phyloP scores from a whole-genome alignment of 768 basidiomycete genomes.

The Xerocomus brunneocitrinus region DNA sequence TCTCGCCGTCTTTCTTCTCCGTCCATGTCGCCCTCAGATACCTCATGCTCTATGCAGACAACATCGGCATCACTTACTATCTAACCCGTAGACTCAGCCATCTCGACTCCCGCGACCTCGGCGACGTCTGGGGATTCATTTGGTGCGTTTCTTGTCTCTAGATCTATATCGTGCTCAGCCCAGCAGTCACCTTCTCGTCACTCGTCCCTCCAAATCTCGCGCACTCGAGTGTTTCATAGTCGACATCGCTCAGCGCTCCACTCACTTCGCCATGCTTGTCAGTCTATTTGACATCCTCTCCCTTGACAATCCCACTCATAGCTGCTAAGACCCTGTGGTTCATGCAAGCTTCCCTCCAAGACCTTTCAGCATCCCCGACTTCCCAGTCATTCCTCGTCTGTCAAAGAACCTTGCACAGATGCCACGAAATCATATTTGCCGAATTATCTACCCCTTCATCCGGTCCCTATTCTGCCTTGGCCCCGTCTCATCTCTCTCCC shows the following conservation, averaged over 20 bases:
- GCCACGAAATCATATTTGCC: slow-evolving; percentile 95
- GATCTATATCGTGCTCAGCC: slow-evolving; percentile 12
- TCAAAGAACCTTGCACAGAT: slow-evolving; percentile 83
- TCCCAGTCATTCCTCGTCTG: slow-evolving; percentile 86
- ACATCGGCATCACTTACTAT: slow-evolving; percentile 90
- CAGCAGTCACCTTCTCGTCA: slow-evolving; percentile 86
- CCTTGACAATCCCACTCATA: slow-evolving; percentile 10
- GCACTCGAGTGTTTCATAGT: slow-evolving; percentile 94
- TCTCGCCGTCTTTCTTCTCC: slow-evolving; percentile 89
- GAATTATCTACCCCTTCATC: slow-evolving; percentile 67
- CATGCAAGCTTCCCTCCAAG: slow-evolving; percentile 92
- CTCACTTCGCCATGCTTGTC: slow-evolving; percentile 93
- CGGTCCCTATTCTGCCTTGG: slow-evolving; percentile 64
- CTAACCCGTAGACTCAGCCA: slow-evolving; percentile 70
- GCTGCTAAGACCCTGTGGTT: slow-evolving; percentile 85
- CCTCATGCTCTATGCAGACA: slow-evolving; percentile 74
- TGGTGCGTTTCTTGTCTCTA: slow-evolving; percentile 46
- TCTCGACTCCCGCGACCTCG: slow-evolving; percentile 64
- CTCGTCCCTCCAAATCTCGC: slow-evolving; percentile 84
- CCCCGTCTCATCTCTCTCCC: slow-evolving; percentile 44
- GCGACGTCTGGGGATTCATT: slow-evolving; percentile 87
- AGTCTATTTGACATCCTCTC: slow-evolving; percentile 36
- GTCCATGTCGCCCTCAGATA: slow-evolving; percentile 92
- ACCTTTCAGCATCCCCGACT: slow-evolving; percentile 51
- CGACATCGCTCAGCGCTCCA: slow-evolving; percentile 82